These are phyloP conservation scores for Teratosphaeria pseudoeucalypti DNA, from an alignment of 2,329 filamentous ascomycete species.

Conservation along the genomic window DNA sequence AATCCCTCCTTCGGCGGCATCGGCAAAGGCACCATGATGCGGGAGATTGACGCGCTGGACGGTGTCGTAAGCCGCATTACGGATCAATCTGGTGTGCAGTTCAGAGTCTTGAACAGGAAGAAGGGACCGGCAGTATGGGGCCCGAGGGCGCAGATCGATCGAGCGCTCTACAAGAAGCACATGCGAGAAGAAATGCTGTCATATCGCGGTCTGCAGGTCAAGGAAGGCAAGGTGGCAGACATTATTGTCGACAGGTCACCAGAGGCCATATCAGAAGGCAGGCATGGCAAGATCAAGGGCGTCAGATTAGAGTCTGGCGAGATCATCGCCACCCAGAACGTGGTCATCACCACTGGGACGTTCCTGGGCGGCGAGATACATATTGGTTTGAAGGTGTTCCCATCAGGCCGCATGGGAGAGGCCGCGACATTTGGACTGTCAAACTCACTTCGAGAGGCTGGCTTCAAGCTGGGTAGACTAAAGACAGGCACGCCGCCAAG, in stretches of 20 bases:
- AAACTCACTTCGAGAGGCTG: slow-evolving; percentile 77
- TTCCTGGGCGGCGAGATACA: slow-evolving; percentile 96
- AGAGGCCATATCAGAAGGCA: slow-evolving; percentile 35
- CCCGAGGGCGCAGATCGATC: slow-evolving; percentile 89
- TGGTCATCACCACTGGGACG: slow-evolving; percentile 92
- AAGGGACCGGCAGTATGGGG: slow-evolving; percentile 98
- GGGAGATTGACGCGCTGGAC: slow-evolving; percentile 90
- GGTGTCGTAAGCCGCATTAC: slow-evolving; percentile 80
- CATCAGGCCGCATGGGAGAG: slow-evolving; percentile 87
- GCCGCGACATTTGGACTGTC: slow-evolving; percentile 86
- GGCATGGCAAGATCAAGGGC: slow-evolving; percentile 66
- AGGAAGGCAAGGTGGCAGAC: slow-evolving; percentile 84
- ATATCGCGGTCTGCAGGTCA: slow-evolving; percentile 69
- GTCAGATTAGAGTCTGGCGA: slow-evolving; percentile 81
- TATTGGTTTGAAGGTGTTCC: slow-evolving; percentile 70
- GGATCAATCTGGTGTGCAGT: slow-evolving; percentile 91
- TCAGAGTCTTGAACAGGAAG: slow-evolving; percentile 73
- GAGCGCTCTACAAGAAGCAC: slow-evolving; percentile 74
- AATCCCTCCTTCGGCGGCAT: slow-evolving; percentile 98
- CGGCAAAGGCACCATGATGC: slow-evolving; percentile 90
- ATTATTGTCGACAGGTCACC: slow-evolving; percentile 61
- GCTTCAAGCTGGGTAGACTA: slow-evolving; percentile 77
- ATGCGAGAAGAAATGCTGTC: slow-evolving; percentile 77
- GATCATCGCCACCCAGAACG: slow-evolving; percentile 65
- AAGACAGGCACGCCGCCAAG: slow-evolving; percentile 95